Base-by-base conservation (phyloP, 2,329 filamentous ascomycete species). In the Phoma sp. region DNA sequence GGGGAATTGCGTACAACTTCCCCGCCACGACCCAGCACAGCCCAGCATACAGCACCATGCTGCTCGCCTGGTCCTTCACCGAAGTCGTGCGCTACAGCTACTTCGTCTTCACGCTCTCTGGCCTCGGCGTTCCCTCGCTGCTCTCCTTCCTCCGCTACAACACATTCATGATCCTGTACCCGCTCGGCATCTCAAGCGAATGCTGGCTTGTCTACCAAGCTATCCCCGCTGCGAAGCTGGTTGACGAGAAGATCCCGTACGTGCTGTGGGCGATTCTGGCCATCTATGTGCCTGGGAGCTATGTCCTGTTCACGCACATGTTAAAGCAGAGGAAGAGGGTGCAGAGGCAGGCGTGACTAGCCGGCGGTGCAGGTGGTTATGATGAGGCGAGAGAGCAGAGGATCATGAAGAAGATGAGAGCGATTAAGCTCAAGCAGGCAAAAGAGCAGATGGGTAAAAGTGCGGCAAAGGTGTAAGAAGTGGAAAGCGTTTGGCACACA, bases 71-170 rank as follows among this genome's bases (percentile, higher is more conserved):
- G 94, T 89, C 87, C 61, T 76, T 91, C 55, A 97, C 95, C 57
- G 95, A 99, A 79, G 90, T 96, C 48, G 89, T 97, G 68, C 88
- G 95, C 50, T 99, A 99, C 83, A 85, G 86, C 43, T 99, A 91
- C 82, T 98, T 98, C 74, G 89, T 90, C 32, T 82, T 92, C 68
- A 87, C 86, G 65, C 84, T 95, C 29, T 78, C 81, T 60, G 65
- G 65, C 0, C 31, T 67, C 60, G 82, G 85, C 25, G 85, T 89
- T 27, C 91, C 92, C 0, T 73, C 69, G 0, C 79, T 82, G 56
- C 83, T 96, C 72, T 86, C 86, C 33, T 96, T 92, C 90, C 80
- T 96, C 76, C 80, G 80, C 53, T 87, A 97, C 78, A 96, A 96
- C 76, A 92, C 91, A 7, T 99, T 99, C 78, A 92, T 91, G 68